Evolutionary conservation across 768 basidiomycete species (phyloP).

Genomic region (Hypholoma fasciculare): DNA sequence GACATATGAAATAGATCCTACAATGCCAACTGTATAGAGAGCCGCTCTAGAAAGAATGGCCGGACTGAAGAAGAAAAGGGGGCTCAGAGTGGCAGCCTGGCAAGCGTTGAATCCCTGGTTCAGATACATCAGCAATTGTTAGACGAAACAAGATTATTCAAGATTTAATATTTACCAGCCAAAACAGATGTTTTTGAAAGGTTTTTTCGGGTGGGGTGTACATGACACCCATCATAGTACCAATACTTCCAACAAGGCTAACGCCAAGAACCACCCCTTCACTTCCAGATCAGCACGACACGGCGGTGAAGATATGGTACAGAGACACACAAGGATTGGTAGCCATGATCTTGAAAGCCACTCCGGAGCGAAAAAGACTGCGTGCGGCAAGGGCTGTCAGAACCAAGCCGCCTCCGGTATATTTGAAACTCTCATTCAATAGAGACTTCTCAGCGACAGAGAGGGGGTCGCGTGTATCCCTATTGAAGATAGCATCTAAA

Average conservation of each 20-base stretch:
- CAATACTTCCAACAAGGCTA: slow-evolving; percentile 77
- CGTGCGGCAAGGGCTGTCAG: slow-evolving; percentile 81
- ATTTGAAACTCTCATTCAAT: slow-evolving; percentile 78
- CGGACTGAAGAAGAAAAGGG: slow-evolving; percentile 86
- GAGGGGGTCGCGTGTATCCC: slow-evolving; percentile 74
- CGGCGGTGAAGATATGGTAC: background rate
- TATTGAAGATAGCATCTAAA: slow-evolving; percentile 67
- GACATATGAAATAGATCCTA: slow-evolving; percentile 84
- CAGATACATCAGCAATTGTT: background rate
- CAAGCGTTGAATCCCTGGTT: slow-evolving; percentile 78
- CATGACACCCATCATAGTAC: slow-evolving; percentile 81
- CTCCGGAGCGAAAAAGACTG: slow-evolving; percentile 68
- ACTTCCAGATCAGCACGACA: background rate
- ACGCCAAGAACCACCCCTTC: slow-evolving; percentile 83
- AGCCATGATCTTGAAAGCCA: slow-evolving; percentile 74
- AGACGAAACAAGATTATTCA: background rate
- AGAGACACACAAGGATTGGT: slow-evolving; percentile 74
- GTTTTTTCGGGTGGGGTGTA: slow-evolving; percentile 79
- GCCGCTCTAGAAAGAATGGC: slow-evolving; percentile 86
- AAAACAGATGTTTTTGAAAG: slow-evolving; percentile 76
- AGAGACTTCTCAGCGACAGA: slow-evolving; percentile 63
- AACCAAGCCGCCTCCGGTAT: slow-evolving; percentile 77
- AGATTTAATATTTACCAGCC: slow-evolving; percentile 50
- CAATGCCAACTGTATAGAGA: slow-evolving; percentile 83
- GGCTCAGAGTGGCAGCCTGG: slow-evolving; percentile 85